Evolutionary conservation across 164 flowering plant species (phyloP), one percentile per base, ranked within the genome.

Genomic region (Umbilicus rupestris): DNA sequence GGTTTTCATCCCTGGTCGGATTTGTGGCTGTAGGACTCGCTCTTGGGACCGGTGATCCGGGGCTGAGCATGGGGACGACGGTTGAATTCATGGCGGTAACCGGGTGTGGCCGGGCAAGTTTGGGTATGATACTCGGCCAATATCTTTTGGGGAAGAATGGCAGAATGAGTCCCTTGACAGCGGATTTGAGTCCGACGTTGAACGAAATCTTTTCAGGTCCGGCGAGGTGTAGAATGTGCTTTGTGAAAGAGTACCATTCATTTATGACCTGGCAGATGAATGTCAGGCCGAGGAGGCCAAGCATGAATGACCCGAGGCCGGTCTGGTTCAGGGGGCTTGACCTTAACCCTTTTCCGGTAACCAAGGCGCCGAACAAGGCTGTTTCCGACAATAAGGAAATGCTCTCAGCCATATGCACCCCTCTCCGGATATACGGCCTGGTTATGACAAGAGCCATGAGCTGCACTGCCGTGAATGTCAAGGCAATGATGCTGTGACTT

Each of bases 181-280:
- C 81, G 66, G 69, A 73, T 80, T 77, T 82, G 64, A 85, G 29
- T 41, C 87, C 84, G 10, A 68, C 67, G 69, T 58, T 76, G 55
- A 85, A 72, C 7, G 87, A 82, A 46, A 80, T 70, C 22, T 77
- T 76, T 3, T 69, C 62, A 17, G 83, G 73, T 11, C 73, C 77
- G 19, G 82, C 77, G 30, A 85, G 75, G 66, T 72, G 71, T 44
- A 79, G 37, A 5, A 83, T 66, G 66, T 73, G 72, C 39, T 68
- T 80, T 26, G 82, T 77, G 47, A 83, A 68, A 39, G 81, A 78
- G 69, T 80, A 73, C 87, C 90, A 85, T 72, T 83, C 84, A 45
- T 80, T 83, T 50, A 75, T 68, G 15, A 79, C 70, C 31, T 82
- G 90, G 50, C 77, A 69, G 39, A 76, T 60, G 63, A 82, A 83